Evolutionary conservation across 1,284 basidiomycete genomes (phyloP), one percentile per base, ranked within the genome.

Genomic region (Afroboletus lepidellus): DNA sequence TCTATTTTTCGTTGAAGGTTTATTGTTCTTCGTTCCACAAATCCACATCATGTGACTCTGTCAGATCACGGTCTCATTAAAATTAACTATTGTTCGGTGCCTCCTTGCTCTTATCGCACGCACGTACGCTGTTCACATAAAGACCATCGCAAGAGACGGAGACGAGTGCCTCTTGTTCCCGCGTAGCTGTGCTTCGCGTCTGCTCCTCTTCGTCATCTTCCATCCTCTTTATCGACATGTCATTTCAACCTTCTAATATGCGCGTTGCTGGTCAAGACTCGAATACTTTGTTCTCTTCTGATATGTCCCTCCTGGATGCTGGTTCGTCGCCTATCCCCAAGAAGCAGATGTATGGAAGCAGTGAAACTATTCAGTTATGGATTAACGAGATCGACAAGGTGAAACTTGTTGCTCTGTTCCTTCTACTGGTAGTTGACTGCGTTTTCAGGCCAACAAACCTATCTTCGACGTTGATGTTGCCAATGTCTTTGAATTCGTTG

Each of bases 31-130:
- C 46, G 39, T 54, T 34, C 32, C 32, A 44, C 24, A 38, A 21
- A 8, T 5, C 12, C 36, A 15, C 4, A 27, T 50, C 69, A 67
- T 60, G 64, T 67, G 66, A 54, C n/a, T 13, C 13, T 15, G 13
- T 13, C 32, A 38, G 41, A 7, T 11, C 15, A 32, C 18, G 29
- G 30, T 23, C 39, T 42, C 38, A 57, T 43, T 12, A 27, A 38
- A 69, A 57, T 65, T 62, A 57, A 32, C 49, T 57, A 66, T 70
- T 70, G 65, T 71, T 67, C 57, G 42, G 43, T 18, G 47, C 41
- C 50, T 27, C 54, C 52, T 48, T 42, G 30, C 43, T 44, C 37
- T 53, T 41, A 20, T 47, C 41, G 50, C 34, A 41, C 54, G 52
- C 50, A 23, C 41, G 8, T 20, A 33, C 16, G 32, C 30, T 24